Evolutionary conservation across 352 stramenopile species (phyloP), one percentile per base, ranked within the genome.

Genomic region (Peronosclerospora sorghi): DNA sequence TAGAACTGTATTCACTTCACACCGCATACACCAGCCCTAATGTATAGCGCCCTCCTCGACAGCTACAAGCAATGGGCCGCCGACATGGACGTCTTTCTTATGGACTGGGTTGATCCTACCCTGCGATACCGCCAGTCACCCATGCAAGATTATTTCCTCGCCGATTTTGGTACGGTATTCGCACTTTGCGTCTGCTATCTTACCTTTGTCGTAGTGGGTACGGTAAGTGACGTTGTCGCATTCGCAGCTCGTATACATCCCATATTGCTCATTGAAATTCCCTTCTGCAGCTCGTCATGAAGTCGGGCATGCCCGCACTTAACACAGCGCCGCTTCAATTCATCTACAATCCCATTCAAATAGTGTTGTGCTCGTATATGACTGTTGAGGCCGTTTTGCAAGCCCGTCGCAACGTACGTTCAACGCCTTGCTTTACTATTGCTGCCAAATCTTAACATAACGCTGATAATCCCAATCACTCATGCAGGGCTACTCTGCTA

Each of bases 311-410:
- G 19, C 67, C 63, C 2, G 63, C 64, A 13, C 39, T 81, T 51
- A 85, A 83, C 43, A 75, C 59, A 18, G 66, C 56, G 26, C 49
- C 62, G 4, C 67, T 96, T 30, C 92, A 95, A 58, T 96, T 97
- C 56, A 48, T 95, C 18, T 97, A 97, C 83, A 97, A 97, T 59
- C 81, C 94, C 29, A 78, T 87, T 0, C 89, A 97, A 68, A 85
- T 97, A 42, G 92, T 96, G 53, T 38, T 95, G 1, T 96, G 86
- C 56, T 91, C 85, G 12, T 97, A 96, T 77, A 96, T 96, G 86
- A 96, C 75, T 19, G 71, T 97, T 19, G 89, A 96, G 67, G 83
- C 83, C 17, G 71, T 68, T 21, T 60, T 96, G 21, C 57, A 95
- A 45, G 86, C 87, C 26, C 88, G 92, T 59, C 78, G 79, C 46